phyloP scores from a whole-genome alignment of 192 early-diverging fungal species.

The Coemansia sp. region DNA sequence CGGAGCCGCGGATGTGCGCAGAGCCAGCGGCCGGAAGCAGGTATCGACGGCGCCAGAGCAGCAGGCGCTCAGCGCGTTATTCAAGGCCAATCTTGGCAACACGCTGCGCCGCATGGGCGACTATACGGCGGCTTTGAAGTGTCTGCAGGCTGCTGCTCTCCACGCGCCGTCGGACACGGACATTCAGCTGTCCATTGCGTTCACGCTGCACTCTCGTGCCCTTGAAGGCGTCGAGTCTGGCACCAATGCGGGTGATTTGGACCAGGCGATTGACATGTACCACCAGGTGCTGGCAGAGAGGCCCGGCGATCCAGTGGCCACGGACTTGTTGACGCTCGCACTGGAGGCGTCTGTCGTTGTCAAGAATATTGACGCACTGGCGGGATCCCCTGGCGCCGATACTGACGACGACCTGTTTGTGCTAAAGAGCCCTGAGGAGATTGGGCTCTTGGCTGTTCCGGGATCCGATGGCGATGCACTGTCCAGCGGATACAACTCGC shows the following conservation, averaged over 20 bases:
- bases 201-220: constrained; percentile 19
- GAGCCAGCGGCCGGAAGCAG: not conserved
- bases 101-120: constrained; percentile 20
- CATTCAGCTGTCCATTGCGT: constrained; percentile 29
- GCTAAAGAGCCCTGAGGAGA: constrained; percentile 3
- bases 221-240: not conserved
- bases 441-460: constrained; percentile 1
- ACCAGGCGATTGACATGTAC: constrained; percentile 38
- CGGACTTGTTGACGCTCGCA: constrained; percentile 35
- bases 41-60: too few relatives aligned
- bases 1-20: not conserved
- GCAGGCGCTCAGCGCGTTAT: constrained; percentile 21
- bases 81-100: constrained; percentile 37
- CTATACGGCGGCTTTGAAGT: constrained; percentile 11
- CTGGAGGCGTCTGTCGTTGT: constrained; percentile 29
- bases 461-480: not conserved
- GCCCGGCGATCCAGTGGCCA: constrained; percentile 36
- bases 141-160: constrained; percentile 8
- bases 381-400: not conserved
- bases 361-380: not conserved
- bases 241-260: too few relatives aligned
- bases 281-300: constrained; percentile 25
- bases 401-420: not conserved
- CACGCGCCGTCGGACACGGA: constrained; percentile 25
- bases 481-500: not conserved